Conservation (phyloP, 192 early-diverging fungal species). For the Backusella circina region DNA sequence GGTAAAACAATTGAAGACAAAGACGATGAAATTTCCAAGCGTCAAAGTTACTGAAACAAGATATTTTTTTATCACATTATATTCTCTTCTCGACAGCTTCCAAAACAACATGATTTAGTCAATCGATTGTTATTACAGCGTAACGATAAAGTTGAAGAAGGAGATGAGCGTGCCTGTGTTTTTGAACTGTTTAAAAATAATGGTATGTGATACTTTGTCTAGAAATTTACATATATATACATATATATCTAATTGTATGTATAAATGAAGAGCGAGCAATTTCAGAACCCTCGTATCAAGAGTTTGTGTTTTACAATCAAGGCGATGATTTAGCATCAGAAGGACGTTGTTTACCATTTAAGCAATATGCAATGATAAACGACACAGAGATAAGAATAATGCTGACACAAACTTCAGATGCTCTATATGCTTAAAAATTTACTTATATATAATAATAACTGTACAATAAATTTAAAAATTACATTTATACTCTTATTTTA, state of each 20-base stretch:
- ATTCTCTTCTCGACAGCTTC: slow-evolving; percentile 41
- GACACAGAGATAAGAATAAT: slow-evolving; percentile 49
- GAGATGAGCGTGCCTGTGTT: slow-evolving; percentile 50
- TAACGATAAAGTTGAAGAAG: slow-evolving; percentile 42
- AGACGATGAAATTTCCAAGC: not conserved
- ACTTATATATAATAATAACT: not conserved
- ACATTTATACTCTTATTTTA: not conserved
- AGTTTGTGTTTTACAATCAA: slow-evolving; percentile 47
- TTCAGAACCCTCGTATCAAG: slow-evolving; percentile 47
- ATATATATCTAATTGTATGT: not conserved
- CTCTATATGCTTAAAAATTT: slow-evolving; percentile 20
- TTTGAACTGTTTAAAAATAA: slow-evolving; percentile 56
- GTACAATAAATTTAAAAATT: not conserved
- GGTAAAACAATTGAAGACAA: slow-evolving; percentile 26
- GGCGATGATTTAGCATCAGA: slow-evolving; percentile 6
- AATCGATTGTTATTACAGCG: slow-evolving; percentile 42
- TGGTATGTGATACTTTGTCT: slow-evolving; percentile 24
- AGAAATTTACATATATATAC: not conserved
- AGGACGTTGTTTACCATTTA: slow-evolving; percentile 29
- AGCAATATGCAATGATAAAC: slow-evolving; percentile 41
- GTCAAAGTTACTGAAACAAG: not conserved
- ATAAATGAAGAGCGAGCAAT: slow-evolving; percentile 40
- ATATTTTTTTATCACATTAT: not conserved
- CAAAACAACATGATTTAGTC: slow-evolving; percentile 56
- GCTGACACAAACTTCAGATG: slow-evolving; percentile 36